phyloP scores from a whole-genome alignment of 2,329 filamentous ascomycete species.

The Blumeriella jaapii region DNA sequence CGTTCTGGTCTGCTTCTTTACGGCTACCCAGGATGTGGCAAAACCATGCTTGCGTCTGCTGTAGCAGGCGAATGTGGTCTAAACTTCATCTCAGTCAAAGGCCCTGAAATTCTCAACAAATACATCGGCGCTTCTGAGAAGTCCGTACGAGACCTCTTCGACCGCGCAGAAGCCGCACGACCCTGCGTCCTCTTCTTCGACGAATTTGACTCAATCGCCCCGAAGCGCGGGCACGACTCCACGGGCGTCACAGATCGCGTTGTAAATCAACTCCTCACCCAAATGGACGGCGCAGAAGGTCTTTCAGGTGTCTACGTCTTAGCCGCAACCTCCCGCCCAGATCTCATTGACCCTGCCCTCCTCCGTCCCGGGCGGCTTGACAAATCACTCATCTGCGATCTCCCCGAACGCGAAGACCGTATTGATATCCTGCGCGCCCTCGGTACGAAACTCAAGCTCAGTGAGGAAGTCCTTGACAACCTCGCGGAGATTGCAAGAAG shows the following conservation, averaged over 20 bases:
- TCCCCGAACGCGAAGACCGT: constrained; percentile 69
- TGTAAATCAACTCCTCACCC: constrained; percentile 93
- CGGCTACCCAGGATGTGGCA: constrained; percentile 91
- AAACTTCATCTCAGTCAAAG: constrained; percentile 98
- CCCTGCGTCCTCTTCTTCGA: constrained; percentile 98
- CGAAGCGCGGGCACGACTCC: constrained; percentile 91
- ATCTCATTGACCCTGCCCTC: constrained; percentile 89
- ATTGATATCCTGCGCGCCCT: constrained; percentile 81
- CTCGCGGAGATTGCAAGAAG: constrained; percentile 62
- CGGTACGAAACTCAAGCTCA: constrained; percentile 68
- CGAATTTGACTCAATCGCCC: constrained; percentile 95
- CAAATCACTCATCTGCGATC: constrained; percentile 84
- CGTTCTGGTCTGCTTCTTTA: constrained; percentile 89
- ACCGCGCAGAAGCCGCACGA: constrained; percentile 77
- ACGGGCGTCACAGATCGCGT: constrained; percentile 98
- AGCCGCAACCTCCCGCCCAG: constrained; percentile 84
- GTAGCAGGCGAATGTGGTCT: constrained; percentile 97
- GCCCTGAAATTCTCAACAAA: constrained; percentile 96
- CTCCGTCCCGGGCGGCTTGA: constrained; percentile 85
- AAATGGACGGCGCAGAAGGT: constrained; percentile 98
- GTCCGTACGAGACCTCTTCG: constrained; percentile 88
- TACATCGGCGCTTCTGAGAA: constrained; percentile 98
- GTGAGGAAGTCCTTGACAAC: constrained; percentile 43
- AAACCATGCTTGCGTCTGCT: constrained; percentile 87
- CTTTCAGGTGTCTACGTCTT: constrained; percentile 91